These are phyloP conservation scores for Triticum timopheevii DNA, from an alignment of 176 grass and related monocot species.

Conservation along the genomic window DNA sequence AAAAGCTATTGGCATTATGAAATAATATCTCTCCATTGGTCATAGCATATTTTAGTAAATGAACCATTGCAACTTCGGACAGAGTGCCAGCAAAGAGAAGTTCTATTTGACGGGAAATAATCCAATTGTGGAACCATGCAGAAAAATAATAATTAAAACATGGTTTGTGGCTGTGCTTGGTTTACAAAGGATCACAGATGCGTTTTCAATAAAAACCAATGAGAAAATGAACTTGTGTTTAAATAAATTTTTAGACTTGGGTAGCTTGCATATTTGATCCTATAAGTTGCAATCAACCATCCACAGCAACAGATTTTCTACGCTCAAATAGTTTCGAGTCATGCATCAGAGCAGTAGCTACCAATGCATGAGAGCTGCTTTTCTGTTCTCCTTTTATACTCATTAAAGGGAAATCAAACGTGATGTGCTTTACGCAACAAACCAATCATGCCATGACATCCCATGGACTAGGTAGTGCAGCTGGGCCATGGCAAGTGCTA, in stretches of 20 bases:
- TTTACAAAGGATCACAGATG: not conserved
- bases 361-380: too few species aligned
- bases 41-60: not conserved
- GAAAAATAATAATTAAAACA: not conserved
- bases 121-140: not conserved
- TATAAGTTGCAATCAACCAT: not conserved
- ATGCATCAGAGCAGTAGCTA: too few species aligned
- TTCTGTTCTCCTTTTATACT: too few species aligned
- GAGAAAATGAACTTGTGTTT: not conserved
- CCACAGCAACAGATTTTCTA: not conserved
- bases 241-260: not conserved
- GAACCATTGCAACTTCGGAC: not conserved
- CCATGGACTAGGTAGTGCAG: too few species aligned
- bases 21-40: not conserved
- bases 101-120: not conserved
- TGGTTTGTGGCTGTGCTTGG: not conserved
- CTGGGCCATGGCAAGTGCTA: too few species aligned
- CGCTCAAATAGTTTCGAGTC: too few species aligned
- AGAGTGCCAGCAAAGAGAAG: not conserved
- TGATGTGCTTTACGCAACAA: too few species aligned
- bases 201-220: not conserved
- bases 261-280: not conserved
- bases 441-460: too few species aligned
- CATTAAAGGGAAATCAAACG: too few species aligned
- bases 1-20: not conserved